Conservation (phyloP, 2,329 filamentous ascomycete species). For the Tolypocladium sp. region DNA sequence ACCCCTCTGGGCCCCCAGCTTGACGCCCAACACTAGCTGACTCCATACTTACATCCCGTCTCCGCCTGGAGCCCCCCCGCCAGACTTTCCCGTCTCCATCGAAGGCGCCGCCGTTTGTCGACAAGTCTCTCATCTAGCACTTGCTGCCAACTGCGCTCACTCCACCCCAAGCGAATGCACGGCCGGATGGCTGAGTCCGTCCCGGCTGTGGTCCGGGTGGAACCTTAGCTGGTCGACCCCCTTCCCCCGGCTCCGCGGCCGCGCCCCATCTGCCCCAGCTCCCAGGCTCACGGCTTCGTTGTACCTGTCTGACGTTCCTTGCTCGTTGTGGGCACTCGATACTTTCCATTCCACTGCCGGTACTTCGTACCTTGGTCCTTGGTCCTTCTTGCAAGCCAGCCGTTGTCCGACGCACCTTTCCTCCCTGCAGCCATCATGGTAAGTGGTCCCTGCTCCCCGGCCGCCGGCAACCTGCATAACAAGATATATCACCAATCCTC, state of each 20-base stretch:
- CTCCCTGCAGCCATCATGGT: conserved; percentile 37
- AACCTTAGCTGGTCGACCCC: conserved; percentile 23
- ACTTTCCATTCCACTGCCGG: conserved; percentile 24
- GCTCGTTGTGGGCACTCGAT: conserved; percentile 24
- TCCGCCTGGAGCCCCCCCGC: conserved; percentile 14
- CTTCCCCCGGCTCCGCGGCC: conserved; percentile 11
- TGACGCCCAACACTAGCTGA: conserved; percentile 7
- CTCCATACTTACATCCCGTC: conserved; percentile 14
- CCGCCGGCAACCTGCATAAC: conserved; percentile 33
- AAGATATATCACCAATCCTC: conserved; percentile 30
- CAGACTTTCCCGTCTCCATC: conserved; percentile 7
- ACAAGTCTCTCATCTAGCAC: not conserved
- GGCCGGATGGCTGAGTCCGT: conserved; percentile 8
- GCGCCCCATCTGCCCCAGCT: conserved; percentile 10
- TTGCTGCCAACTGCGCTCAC: not conserved
- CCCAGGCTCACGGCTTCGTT: conserved; percentile 6
- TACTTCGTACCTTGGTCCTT: conserved; percentile 28
- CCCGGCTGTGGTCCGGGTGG: conserved; percentile 23
- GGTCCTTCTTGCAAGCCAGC: conserved; percentile 20
- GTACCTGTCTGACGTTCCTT: conserved; percentile 18
- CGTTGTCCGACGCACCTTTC: conserved; percentile 28
- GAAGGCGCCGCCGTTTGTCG: not conserved
- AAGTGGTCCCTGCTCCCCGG: conserved; percentile 30
- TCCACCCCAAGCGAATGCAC: conserved; percentile 6
- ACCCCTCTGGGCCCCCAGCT: not conserved